These are phyloP conservation scores for Tritrichomonas foetus DNA, from an alignment of 208 protist genomes.

Conservation along the genomic window DNA sequence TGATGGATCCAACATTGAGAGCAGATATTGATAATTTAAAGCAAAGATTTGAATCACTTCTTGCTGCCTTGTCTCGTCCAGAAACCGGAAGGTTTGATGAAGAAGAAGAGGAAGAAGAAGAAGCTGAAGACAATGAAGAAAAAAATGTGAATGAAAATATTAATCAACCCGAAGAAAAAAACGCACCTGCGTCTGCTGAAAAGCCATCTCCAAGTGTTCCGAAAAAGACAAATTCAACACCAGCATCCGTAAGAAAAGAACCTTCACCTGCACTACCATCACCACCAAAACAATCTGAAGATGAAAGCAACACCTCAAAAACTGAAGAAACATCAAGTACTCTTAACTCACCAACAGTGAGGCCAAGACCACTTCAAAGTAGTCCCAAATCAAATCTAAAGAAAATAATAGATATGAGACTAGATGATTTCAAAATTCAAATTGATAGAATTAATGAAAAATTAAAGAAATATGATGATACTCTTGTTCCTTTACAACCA, in stretches of 20 bases:
- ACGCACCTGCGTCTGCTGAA: too few species aligned
- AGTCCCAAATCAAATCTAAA: neutral
- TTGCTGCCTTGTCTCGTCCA: neutral
- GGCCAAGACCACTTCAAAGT: neutral
- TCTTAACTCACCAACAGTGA: neutral
- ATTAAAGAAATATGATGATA: neutral
- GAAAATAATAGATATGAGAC: neutral
- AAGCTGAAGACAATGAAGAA: neutral
- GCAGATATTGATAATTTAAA: conserved; percentile 22
- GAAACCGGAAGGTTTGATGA: neutral
- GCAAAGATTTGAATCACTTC: conserved; percentile 14
- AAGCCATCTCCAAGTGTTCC: too few species aligned
- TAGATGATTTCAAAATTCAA: neutral
- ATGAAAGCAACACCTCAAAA: neutral
- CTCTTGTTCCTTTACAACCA: neutral
- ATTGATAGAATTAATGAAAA: neutral
- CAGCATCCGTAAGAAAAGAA: too few species aligned
- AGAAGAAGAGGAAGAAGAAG: neutral
- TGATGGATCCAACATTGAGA: neutral
- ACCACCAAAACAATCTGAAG: neutral
- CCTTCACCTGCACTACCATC: neutral
- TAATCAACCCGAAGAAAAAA: neutral
- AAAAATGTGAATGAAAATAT: neutral
- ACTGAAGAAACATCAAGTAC: neutral
- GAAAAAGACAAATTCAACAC: too few species aligned